These are phyloP conservation scores for Rhizopogon vinicolor DNA, from an alignment of 768 basidiomycete genomes.

Conservation along the genomic window DNA sequence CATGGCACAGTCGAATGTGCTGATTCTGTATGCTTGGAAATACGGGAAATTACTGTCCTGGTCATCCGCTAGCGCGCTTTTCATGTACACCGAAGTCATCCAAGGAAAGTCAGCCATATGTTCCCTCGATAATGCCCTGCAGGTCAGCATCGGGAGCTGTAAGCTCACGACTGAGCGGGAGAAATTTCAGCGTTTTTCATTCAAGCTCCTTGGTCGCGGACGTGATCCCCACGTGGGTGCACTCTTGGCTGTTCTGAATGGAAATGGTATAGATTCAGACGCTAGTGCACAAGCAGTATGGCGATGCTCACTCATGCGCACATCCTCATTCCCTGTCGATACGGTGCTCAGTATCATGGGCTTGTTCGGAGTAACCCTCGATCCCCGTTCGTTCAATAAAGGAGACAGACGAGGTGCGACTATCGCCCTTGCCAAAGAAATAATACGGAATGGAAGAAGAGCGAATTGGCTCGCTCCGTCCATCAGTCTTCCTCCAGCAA, in stretches of 20 bases:
- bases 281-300: conserved; percentile 2
- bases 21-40: background rate
- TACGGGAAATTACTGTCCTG: background rate
- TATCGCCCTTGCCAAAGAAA: background rate
- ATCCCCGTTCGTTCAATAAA: background rate
- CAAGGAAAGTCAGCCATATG: background rate
- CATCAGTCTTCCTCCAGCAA: background rate
- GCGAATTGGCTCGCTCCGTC: background rate
- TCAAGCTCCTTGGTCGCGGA: background rate
- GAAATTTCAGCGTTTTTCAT: background rate
- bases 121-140: background rate
- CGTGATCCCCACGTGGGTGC: background rate
- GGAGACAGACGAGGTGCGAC: background rate
- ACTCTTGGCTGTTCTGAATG: background rate
- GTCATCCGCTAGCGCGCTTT: background rate
- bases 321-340: background rate
- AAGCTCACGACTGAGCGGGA: background rate
- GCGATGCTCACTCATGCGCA: background rate
- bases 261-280: background rate
- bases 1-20: background rate
- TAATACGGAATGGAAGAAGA: background rate
- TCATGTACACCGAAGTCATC: background rate
- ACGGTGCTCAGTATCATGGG: conserved; percentile 4
- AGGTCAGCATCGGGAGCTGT: background rate
- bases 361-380: background rate